Percentiles rank a stretch among this genome's conserved stretches.
Evolutionary conservation across 2,329 filamentous ascomycete species (phyloP).

Genomic region (Trichoderma arundinaceum): DNA sequence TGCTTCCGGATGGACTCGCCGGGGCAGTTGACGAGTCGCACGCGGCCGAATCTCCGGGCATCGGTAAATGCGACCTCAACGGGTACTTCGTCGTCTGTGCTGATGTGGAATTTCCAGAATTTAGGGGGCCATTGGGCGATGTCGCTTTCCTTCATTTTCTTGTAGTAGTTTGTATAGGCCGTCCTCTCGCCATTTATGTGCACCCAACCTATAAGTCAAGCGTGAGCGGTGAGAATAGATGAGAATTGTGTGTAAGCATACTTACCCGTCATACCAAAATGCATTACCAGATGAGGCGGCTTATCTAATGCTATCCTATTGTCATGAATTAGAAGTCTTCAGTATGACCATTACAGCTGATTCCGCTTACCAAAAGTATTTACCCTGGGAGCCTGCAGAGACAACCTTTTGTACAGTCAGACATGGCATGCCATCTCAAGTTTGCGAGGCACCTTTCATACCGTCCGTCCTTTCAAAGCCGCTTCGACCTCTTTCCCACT

Average conservation of each 20-base stretch:
- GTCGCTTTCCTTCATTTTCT: constrained; percentile 66
- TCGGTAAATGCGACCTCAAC: constrained; percentile 82
- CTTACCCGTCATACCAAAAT: constrained; percentile 74
- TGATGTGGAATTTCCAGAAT: constrained; percentile 84
- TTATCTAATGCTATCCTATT: constrained; percentile 63
- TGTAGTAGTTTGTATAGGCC: constrained; percentile 82
- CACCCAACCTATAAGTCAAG: constrained; percentile 68
- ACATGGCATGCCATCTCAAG: not conserved
- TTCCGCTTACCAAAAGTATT: constrained; percentile 81
- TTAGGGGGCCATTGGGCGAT: constrained; percentile 80
- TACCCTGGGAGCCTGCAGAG: constrained; percentile 82
- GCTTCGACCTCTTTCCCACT: constrained; percentile 75
- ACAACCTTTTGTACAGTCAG: constrained; percentile 51
- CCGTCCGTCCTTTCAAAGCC: constrained; percentile 75
- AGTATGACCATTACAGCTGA: not conserved
- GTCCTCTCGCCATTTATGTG: constrained; percentile 81
- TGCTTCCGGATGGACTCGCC: constrained; percentile 76
- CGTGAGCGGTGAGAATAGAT: constrained; percentile 28
- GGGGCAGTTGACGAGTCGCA: constrained; percentile 81
- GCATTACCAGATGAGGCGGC: constrained; percentile 86
- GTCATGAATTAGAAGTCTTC: not conserved
- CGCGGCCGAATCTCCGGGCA: constrained; percentile 75
- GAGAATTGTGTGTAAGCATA: not conserved
- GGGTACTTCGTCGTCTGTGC: constrained; percentile 60
- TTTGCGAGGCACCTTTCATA: constrained; percentile 33